Percentiles rank a stretch among this genome's conserved stretches.
Evolutionary conservation across 305 asterid species (phyloP).

Genomic region (Fraxinus dipetala): DNA sequence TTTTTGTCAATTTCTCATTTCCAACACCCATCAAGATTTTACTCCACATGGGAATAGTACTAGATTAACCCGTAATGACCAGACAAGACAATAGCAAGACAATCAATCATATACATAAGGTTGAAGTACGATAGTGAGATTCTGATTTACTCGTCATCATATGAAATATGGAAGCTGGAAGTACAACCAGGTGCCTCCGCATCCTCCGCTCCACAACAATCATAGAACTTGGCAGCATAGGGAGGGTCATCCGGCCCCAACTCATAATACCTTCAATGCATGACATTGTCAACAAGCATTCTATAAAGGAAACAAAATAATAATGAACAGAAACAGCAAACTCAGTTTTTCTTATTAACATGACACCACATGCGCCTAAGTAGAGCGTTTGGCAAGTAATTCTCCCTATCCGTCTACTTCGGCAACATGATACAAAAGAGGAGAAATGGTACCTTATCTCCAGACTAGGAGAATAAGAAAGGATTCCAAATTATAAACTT

Average conservation of each 20-base stretch:
- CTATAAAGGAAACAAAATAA: no score
- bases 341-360: no score
- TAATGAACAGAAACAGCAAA: not conserved
- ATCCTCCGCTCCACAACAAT: constrained; percentile 92
- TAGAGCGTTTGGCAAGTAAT: not conserved
- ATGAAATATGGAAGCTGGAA: constrained; percentile 60
- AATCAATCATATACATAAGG: not conserved
- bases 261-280: constrained; percentile 68
- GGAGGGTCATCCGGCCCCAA: constrained; percentile 83
- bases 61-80: not conserved
- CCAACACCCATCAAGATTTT: not conserved
- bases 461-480: not conserved
- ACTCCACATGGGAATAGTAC: not conserved
- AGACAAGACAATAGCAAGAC: not conserved
- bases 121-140: not conserved
- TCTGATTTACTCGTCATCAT: constrained; percentile 39
- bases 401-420: not conserved
- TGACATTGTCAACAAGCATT: constrained; percentile 7
- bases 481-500: not conserved
- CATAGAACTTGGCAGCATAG: constrained; percentile 89
- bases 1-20: not conserved
- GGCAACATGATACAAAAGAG: not conserved
- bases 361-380: no score
- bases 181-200: constrained; percentile 71
- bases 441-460: not conserved